phyloP scores from a whole-genome alignment of 257 asterid genomes.

The Gentiana macrophylla region DNA sequence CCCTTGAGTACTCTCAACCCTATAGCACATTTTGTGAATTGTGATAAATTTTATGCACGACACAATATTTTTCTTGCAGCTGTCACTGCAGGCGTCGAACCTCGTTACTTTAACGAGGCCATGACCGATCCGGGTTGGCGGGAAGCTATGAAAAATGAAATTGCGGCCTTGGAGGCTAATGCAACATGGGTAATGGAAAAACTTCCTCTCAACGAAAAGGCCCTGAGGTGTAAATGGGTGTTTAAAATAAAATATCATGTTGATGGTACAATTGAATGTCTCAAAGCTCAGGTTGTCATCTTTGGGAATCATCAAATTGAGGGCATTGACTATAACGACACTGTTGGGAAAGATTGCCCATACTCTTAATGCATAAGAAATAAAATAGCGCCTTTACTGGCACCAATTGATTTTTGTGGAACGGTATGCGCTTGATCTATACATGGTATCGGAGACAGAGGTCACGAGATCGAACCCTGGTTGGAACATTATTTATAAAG shows the following conservation, averaged over 20 bases:
- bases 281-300: background rate
- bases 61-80: background rate
- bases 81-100: background rate
- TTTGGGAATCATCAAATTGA: background rate
- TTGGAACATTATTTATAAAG: too few relatives aligned
- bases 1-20: too few relatives aligned
- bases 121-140: background rate
- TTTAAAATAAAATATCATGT: background rate
- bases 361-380: too few relatives aligned
- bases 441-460: too few relatives aligned
- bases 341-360: too few relatives aligned
- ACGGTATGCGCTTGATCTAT: too few relatives aligned
- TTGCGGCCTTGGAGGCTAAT: background rate
- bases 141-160: background rate
- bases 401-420: too few relatives aligned
- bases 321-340: background rate
- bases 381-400: too few relatives aligned
- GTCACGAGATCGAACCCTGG: too few relatives aligned
- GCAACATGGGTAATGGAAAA: background rate
- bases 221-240: background rate
- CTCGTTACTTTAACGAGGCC: background rate
- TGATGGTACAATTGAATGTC: background rate
- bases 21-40: too few relatives aligned
- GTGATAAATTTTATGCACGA: too few relatives aligned
- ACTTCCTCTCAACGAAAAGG: background rate